Evolutionary conservation across 768 basidiomycete genomes (phyloP).

Genomic region (Flagelloscypha sp.): DNA sequence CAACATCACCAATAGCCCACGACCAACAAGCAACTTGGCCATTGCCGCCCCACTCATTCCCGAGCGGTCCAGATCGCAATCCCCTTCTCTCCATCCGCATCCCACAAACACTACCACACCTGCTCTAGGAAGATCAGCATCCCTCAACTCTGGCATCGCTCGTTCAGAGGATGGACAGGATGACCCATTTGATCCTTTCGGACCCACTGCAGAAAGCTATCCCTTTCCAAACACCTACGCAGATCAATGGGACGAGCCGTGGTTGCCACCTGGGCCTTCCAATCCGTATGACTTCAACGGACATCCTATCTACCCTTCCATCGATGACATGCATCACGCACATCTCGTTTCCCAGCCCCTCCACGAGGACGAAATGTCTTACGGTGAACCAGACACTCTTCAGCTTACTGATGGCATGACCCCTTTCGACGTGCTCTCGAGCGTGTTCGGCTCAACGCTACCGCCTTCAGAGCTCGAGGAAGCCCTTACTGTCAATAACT

Average conservation of each 20-base stretch:
- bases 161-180: conserved; percentile 51
- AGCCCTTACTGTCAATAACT: conserved; percentile 78
- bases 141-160: conserved; percentile 60
- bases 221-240: too few species aligned
- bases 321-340: conserved; percentile 8
- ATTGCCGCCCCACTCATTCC: conserved; percentile 86
- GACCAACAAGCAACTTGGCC: conserved; percentile 77
- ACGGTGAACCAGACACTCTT: conserved; percentile 45
- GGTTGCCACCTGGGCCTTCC: too few species aligned
- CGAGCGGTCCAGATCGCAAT: conserved; percentile 54
- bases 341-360: conserved; percentile 15
- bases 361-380: conserved; percentile 18
- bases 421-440: conserved; percentile 90
- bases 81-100: too few species aligned
- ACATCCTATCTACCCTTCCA: too few species aligned
- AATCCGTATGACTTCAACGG: too few species aligned
- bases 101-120: conserved; percentile 29
- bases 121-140: conserved; percentile 55
- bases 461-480: conserved; percentile 91
- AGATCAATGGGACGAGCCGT: too few species aligned
- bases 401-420: conserved; percentile 90
- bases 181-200: conserved; percentile 79
- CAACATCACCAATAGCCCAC: conserved; percentile 43
- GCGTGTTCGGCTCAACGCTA: conserved; percentile 87
- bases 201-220: conserved; percentile 30